Evolutionary conservation across 331 rosid species (phyloP), one percentile per base, ranked within the genome.

Genomic region (Stylosanthes scabra): DNA sequence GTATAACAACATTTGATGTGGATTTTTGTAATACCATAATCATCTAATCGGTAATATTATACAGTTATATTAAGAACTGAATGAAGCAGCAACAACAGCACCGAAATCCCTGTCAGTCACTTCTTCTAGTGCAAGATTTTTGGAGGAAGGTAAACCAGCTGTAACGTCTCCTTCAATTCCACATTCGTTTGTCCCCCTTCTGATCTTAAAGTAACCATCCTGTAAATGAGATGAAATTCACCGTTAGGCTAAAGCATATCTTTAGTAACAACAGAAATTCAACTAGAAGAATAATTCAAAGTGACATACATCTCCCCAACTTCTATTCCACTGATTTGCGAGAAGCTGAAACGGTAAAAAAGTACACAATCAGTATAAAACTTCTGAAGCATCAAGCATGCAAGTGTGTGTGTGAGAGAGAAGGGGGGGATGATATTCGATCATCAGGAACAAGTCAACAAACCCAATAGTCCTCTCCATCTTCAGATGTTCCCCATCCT

Each of bases 121-220:
- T 80, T 91, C 84, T 80, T 91, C 84, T 52, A 74, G 75, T 0
- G 75, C 28, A 15, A 94, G 44, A 71, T 89, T 88, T 76, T 70
- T 91, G 60, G 81, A 9, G 46, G 97, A 94, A 70, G 98, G 97
- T 84, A 91, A 70, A 66, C 98, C 96, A 64, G 96, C 93, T 70
- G 93, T 89, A 54, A 85, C 95, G 10, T 75, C 91, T 2, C 70
- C 88, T 84, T 94, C 98, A 13, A 94, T 94, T 11, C 89, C 96
- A 65, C 98, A 94, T 79, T 94, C 98, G 28, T 91, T 91, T 61
- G 89, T 83, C 71, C 98, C 98, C 84, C 93, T 86, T 78, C 59
- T 70, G 66, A 94, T 94, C 90, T 57, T 91, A 90, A 94, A 94
- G 89, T 91, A 91, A 56, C 98, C 98, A 83, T 93, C 95, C 97